Evolutionary conservation across 352 stramenopile genomes (phyloP), one percentile per base, ranked within the genome.

Genomic region (Phytopythium vexans): DNA sequence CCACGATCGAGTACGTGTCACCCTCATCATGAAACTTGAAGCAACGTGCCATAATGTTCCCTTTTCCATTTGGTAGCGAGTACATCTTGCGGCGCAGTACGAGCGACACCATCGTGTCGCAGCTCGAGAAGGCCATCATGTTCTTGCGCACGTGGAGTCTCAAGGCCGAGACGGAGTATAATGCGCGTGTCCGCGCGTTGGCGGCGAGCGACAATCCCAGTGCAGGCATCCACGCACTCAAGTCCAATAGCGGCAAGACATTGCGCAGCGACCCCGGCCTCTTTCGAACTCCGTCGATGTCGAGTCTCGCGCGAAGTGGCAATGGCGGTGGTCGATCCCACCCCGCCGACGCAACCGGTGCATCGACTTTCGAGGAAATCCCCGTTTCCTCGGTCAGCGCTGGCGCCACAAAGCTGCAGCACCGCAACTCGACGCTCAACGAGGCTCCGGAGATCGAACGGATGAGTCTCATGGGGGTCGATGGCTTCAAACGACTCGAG

Each of bases 81-180:
- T 76, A 67, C 34, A 62, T 72, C 15, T 58, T 82, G 5, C 60
- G 52, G 10, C 39, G 49, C 8, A 68, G 69, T 44, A 83, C 60
- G 49, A 85, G 72, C 14, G 69, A 80, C 32, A 60, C 70, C 15
- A 54, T 59, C 14, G 71, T 61, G 11, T 58, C 60, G 31, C 72
- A 78, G 32, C 70, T 88, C 36, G 77, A 86, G 33, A 76, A 78
- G 46, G 72, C 55, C 8, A 71, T 72, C 32, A 66, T 72, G 44
- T 64, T 64, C 47, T 60, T 86, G 6, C 77, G 74, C 3, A 66
- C 68, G 3, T 88, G 72, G 72, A 70, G 52, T n/a, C 58, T 71
- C 5, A 60, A 67, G 27, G 43, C 79, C 16, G 77, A 88, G 55
- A 70, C 70, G 39, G 68, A 77, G 48, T 88, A 82, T 60, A 84